Evolutionary conservation across 768 basidiomycete genomes (phyloP), one percentile per base, ranked within the genome.

Genomic region (Chalciporus pseudorubinellus): DNA sequence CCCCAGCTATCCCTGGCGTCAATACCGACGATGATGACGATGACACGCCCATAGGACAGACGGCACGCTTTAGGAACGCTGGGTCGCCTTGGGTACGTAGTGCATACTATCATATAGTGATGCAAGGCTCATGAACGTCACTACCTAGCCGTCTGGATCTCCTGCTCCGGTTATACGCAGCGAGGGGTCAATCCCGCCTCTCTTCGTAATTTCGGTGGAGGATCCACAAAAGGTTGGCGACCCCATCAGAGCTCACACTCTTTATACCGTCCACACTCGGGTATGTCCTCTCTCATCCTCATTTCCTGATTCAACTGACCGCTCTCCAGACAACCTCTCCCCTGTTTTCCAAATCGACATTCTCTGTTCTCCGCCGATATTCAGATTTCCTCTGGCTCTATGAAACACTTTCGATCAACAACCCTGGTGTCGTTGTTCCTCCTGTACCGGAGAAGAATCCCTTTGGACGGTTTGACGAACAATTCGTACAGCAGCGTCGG

Each of bases 151-250:
- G 28, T 53, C 60, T 44, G 42, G 33, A 31, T 61, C 63, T 16
- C 56, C 60, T 8, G 29, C 40, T 20, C 39, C 52, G 6, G 34
- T 57, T 28, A 54, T 61, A 20, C 66, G 61, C 39, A 66, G 54
- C 39, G 63, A 82, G 45, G 78, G 75, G 48, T 76, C 76, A 1
- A 60, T 86, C 33, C 81, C 78, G 50, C 88, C 90, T 19, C 74
- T 88, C 21, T 98, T 97, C 66, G 68, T 80, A 8, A 92, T 99
- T 57, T 82, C 88, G 0, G 93, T 99, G n/a, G 90, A 92, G 47
- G 97, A 99, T 69, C 97, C 97, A 6, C 94, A 98, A 59, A 92
- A 89, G 60, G 89, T 98, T 39, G 97, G 97, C n/a, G 92, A 95
- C 62, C 91, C 94, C 1, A 91, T 98, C 43, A 86, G 91, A 51